Percentiles rank a stretch among this genome's conserved stretches.
Conservation (phyloP, 2,329 filamentous ascomycete species). For the Clarireedia hainanense region DNA sequence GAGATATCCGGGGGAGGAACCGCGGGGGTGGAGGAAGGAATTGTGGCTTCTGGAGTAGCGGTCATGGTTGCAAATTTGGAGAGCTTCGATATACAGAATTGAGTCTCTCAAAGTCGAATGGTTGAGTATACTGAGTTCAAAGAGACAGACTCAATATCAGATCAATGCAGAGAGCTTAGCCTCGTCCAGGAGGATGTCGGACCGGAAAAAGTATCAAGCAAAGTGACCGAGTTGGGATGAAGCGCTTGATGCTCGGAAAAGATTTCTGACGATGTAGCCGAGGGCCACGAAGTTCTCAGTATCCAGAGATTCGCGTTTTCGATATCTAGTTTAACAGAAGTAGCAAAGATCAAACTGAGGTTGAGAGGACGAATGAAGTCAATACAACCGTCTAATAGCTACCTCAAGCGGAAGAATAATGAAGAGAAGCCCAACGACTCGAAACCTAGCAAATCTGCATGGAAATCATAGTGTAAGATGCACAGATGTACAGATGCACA, state of each 20-base stretch:
- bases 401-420: conserved; percentile 27
- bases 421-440: background rate
- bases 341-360: too few species aligned
- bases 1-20: conserved; percentile 14
- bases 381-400: too few species aligned
- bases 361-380: background rate
- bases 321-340: too few species aligned
- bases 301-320: too few species aligned
- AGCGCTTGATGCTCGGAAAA: background rate
- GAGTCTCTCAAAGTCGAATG: too few species aligned
- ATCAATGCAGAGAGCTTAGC: too few species aligned
- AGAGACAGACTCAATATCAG: too few species aligned
- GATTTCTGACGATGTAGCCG: background rate
- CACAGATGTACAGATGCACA: too few species aligned
- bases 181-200: background rate
- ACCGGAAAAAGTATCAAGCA: background rate
- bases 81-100: too few species aligned
- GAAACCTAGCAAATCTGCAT: background rate
- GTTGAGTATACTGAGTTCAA: background rate
- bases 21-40: conserved; percentile 9
- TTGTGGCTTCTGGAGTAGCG: background rate
- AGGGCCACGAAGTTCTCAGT: background rate
- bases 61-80: conserved; percentile 4
- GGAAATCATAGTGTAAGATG: background rate
- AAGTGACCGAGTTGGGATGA: background rate